Base-by-base conservation (phyloP, 345 rosid species). In the Abelmoschus esculentus region DNA sequence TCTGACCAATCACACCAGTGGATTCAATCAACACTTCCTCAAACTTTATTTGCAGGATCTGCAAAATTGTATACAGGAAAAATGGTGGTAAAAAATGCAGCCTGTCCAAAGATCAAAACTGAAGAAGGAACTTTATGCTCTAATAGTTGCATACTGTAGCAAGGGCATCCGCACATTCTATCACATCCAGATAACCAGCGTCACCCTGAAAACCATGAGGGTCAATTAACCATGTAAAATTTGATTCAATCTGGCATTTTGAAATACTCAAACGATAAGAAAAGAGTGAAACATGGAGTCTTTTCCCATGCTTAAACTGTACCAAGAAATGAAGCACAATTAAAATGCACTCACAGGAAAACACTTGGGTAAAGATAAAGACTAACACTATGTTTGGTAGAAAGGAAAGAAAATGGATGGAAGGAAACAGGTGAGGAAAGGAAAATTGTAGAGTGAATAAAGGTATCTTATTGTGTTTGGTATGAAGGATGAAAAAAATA, bases 1-100 rank as follows among this genome's bases (percentile, higher is more conserved):
- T 83, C 47, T 85, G 93, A 76, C 99, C 97, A 66, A 95, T 91
- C 44, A 91, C 96, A 66, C 97, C 99, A 11, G 97, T 95, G 69
- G 97, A 95, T 80, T 95, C 97, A 46, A 95, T 82, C 62, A 90
- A 50, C 32, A 95, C 95, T 70, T 88, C 93, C 61, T 81, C 89
- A 10, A 82, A 82, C 70, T 67, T 86, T 74, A 91, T 52, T 70
- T 79, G 74, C 57, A 95, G 96, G 34, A 85, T 77, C 96, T 91
- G 80, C 71, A 80, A 65, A 22, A 62, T 49, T 22, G 29, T 70
- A 72, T 53, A 47, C 19, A 61, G 12, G 34, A 57, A 58, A 7
- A 62, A 7, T 60, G 18, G 58, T 6, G 19, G 58, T 54, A 49
- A 53, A 1, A 36, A 69, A 31, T 49, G 60, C 3, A 61, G 59